Evolutionary conservation across 1,139 yeast species (phyloP).

Genomic region (Geotrichum klebahnii): DNA sequence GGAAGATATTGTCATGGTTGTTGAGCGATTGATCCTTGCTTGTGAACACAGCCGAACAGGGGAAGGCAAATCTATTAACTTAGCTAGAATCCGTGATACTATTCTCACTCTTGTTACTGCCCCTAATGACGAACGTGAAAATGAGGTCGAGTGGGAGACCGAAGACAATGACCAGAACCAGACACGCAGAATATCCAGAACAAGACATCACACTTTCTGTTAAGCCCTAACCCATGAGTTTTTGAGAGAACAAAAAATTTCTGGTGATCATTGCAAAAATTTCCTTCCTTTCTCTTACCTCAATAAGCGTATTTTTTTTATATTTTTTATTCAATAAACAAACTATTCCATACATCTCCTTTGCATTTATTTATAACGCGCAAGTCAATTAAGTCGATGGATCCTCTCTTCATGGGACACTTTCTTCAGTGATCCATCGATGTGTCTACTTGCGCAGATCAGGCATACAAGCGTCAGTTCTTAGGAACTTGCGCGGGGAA

Average conservation of each 20-base stretch:
- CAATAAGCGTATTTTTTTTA: background rate
- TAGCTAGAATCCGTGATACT: conserved; percentile 13
- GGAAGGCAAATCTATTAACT: background rate
- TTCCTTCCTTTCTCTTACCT: background rate
- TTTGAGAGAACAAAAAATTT: background rate
- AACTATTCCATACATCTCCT: background rate
- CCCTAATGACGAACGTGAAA: conserved; percentile 19
- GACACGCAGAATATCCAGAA: conserved; percentile 9
- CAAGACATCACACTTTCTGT: conserved; percentile 10
- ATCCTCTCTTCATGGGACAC: conserved; percentile 8
- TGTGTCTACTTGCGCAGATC: conserved; percentile 25
- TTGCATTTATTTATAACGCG: no score
- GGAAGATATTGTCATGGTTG: conserved; percentile 56
- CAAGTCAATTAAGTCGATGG: conserved; percentile 21
- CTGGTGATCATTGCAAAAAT: background rate
- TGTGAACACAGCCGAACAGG: conserved; percentile 24
- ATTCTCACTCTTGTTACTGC: conserved; percentile 14
- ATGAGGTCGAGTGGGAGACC: conserved; percentile 17
- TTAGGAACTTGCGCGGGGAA: no score
- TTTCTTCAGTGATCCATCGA: conserved; percentile 19
- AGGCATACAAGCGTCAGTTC: no score
- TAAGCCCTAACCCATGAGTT: background rate
- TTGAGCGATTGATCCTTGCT: conserved; percentile 53
- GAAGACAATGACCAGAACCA: background rate
- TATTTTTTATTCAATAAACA: background rate